A percentile compares a stretch with the other conserved stretches of the same genome.
These are phyloP conservation scores for Phanerochaete carnosa DNA, from an alignment of 768 basidiomycete genomes.

Conservation along the genomic window DNA sequence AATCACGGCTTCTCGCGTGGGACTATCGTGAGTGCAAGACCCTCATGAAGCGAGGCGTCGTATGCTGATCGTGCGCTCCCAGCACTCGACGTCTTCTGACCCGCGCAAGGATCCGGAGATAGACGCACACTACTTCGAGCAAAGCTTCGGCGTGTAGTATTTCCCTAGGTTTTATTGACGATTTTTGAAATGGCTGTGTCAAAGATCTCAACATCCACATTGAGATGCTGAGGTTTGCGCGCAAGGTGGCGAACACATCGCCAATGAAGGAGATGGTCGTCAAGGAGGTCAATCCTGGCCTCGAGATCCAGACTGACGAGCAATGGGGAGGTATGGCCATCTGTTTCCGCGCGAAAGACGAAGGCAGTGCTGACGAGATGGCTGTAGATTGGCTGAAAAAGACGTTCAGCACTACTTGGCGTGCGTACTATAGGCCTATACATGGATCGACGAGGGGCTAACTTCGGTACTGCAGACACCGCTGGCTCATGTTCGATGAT, in stretches of 20 bases:
- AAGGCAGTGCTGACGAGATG: no score
- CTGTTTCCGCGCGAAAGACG: no score
- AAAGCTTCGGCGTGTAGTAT: conserved; percentile 20
- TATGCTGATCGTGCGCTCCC: not conserved
- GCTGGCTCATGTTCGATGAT: conserved; percentile 52
- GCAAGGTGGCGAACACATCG: conserved; percentile 15
- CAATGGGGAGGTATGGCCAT: conserved; percentile 10
- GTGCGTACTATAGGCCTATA: conserved; percentile 7
- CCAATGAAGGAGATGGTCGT: conserved; percentile 19
- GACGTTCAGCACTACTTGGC: conserved; percentile 19
- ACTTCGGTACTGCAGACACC: conserved; percentile 32
- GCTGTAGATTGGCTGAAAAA: conserved; percentile 13
- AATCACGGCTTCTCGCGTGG: conserved; percentile 28
- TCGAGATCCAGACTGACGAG: conserved; percentile 26
- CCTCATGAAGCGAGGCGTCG: not conserved
- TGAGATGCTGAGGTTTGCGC: conserved; percentile 20
- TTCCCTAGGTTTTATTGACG: no score
- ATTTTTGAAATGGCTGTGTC: not conserved
- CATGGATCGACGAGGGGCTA: not conserved
- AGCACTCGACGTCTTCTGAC: conserved; percentile 24
- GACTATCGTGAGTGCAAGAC: conserved; percentile 18
- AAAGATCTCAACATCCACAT: conserved; percentile 20
- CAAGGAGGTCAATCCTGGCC: conserved; percentile 29
- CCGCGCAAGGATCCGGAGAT: conserved; percentile 21
- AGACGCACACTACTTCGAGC: conserved; percentile 26